Percentiles rank a stretch among this genome's conserved stretches.
Conservation (phyloP, 1,284 basidiomycete genomes). For the Ceratobasidium sp. region DNA sequence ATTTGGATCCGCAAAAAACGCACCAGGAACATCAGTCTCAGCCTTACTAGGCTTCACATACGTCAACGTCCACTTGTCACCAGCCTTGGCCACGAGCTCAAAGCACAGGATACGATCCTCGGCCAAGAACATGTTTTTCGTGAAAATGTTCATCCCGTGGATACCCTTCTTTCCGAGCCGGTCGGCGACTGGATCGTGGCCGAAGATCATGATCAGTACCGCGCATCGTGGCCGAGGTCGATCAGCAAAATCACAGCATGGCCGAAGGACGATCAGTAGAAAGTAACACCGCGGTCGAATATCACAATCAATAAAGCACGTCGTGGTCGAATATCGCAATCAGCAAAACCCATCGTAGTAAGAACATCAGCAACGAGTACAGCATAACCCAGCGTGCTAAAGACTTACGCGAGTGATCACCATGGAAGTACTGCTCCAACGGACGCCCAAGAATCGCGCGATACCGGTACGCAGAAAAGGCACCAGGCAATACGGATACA, state of each 20-base stretch:
- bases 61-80: conserved; percentile 88
- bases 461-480: conserved; percentile 95
- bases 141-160: conserved; percentile 98
- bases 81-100: conserved; percentile 92
- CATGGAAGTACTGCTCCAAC: conserved; percentile 98
- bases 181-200: conserved; percentile 72
- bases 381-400: background rate
- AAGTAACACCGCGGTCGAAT: no score
- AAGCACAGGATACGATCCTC: conserved; percentile 98
- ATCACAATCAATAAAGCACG: no score
- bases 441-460: conserved; percentile 92
- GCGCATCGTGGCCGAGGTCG: no score
- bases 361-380: no score
- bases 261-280: no score
- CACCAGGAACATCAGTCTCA: conserved; percentile 87
- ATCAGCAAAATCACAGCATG: no score
- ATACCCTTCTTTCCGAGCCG: conserved; percentile 94
- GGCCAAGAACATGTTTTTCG: conserved; percentile 94
- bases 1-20: no score
- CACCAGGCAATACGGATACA: conserved; percentile 94
- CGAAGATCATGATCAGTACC: conserved; percentile 11
- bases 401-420: conserved; percentile 81
- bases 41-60: conserved; percentile 97
- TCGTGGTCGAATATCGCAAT: no score
- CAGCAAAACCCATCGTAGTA: no score